Evolutionary conservation across 75 land plant genomes (phyloP), one percentile per base, ranked within the genome.

Genomic region (Pinus albicaulis): DNA sequence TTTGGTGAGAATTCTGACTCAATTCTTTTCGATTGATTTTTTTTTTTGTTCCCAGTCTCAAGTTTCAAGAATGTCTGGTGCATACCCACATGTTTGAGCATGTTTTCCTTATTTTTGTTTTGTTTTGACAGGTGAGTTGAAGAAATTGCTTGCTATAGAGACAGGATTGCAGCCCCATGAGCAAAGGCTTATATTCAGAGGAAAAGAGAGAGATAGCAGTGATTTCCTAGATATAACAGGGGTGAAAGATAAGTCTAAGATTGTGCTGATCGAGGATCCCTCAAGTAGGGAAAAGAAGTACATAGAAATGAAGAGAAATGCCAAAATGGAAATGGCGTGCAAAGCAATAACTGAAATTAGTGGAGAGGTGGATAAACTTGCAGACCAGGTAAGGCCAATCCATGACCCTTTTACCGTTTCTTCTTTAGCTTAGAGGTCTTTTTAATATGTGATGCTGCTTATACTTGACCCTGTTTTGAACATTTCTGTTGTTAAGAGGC

Each of bases 221-320:
- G 90, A 89, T 55, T 89, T 76, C 58, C 82, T 95, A 71, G 91
- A 91, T 77, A 48, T 79, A 17, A 88, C 84, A 57, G 95, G 96
- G 4, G 93, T 95, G 41, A 95, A 95, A 76, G 82, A 89, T 73
- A 77, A 88, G 48, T 85, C 98, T 0, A 95, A 95, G 74, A 61
- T 95, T 16, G 82, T 86, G 7, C 76, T 95, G 55, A 74, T 81
- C 36, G 93, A 95, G 66, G 98, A 95, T 77, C 88, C 95, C n/a
- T 76, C 83, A 16, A 89, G 96, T 82, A 78, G 78, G 38, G 98
- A 95, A 85, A 83, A 76, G 59, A 88, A 84, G 58, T 71, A 77
- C 57, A 75, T 89, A 19, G 92, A 95, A 85, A 85, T 86, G 87
- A 75, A 86, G 15, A 76, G 80, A 82, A 83, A 85, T 57, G 96